Evolutionary conservation across 345 rosid species (phyloP).

Genomic region (Schrenkiella parvula): DNA sequence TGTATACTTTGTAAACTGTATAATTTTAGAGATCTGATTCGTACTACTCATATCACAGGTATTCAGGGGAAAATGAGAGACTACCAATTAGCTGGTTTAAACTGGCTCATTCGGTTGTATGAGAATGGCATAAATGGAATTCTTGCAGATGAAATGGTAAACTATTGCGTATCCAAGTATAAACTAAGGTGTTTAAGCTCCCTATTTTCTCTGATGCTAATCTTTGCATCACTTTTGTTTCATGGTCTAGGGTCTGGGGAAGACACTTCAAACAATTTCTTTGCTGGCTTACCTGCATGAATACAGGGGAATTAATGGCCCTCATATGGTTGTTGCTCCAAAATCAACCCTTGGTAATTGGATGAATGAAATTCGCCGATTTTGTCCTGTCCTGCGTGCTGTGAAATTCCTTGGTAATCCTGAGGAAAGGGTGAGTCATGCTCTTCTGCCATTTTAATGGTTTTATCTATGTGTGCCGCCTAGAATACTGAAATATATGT

Average conservation of each 20-base stretch:
- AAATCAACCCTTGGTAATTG: slow-evolving; percentile 99
- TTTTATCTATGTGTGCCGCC: background rate
- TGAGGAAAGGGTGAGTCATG: slow-evolving; percentile 77
- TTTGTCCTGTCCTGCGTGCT: slow-evolving; percentile 86
- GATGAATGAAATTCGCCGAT: slow-evolving; percentile 99
- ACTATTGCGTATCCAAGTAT: background rate
- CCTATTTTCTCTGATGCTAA: background rate
- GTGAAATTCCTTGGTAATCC: slow-evolving; percentile 98
- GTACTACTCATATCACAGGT: slow-evolving; percentile 40
- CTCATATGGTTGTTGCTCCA: slow-evolving; percentile 99
- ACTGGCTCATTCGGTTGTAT: slow-evolving; percentile 92
- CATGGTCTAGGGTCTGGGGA: slow-evolving; percentile 80
- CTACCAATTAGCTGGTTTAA: slow-evolving; percentile 94
- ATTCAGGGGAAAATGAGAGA: slow-evolving; percentile 98
- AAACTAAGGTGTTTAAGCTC: background rate
- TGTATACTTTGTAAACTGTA: background rate
- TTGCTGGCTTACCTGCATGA: slow-evolving; percentile 91
- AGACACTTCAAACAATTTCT: slow-evolving; percentile 96
- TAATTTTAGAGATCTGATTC: background rate
- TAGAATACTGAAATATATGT: background rate
- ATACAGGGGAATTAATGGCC: slow-evolving; percentile 91
- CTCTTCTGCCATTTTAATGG: background rate
- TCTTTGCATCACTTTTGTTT: background rate
- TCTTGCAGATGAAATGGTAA: slow-evolving; percentile 96
- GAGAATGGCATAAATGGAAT: slow-evolving; percentile 98